Base-by-base conservation (phyloP, 352 stramenopile species). In the Plasmopara muralis region DNA sequence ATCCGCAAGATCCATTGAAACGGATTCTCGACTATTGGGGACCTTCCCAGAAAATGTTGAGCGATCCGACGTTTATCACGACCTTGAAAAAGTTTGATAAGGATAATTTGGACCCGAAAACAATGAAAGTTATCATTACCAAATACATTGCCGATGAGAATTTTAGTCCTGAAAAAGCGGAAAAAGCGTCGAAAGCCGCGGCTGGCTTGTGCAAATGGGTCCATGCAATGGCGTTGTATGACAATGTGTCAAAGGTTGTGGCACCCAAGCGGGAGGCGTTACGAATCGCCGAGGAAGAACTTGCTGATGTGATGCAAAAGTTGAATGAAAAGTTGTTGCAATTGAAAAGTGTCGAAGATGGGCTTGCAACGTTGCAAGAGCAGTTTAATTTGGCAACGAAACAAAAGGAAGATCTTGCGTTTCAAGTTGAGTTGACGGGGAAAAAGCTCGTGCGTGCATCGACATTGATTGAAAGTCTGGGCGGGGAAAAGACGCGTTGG, bases 21-120 rank as follows among this genome's bases (percentile, higher is more conserved):
- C 77, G 87, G 14, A 97, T 97, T 49, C 93, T 97, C 83, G 93
- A 98, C 62, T 98, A 93, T 62, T 98, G 93, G 93, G 91, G 87
- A 0, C 87, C 91, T 4, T 93, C 84, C 0, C 87, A 97, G 67
- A 94, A 96, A 53, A 95, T 97, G 83, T 74, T 98, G 9, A 89
- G 79, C 28, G 89, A 98, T 52, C 70, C 85, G 6, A 86, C 77
- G 15, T 97, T 98, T 62, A 95, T 98, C 57, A 90, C 84, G 29
- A 84, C 81, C 12, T 59, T 97, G 14, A 96, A 97, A 51, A 91
- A 91, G 50, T 96, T 90, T 49, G 84, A 93, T 60, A 92, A 95
- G 53, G 85, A 95, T 50, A 94, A 95, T 40, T 60, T 96, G 12
- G 74, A 89, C 50, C 69, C 80, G 1, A 93, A 93, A 60, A 90